Base-by-base conservation (phyloP, 805 yeast species). In the Candida fluviatilis region DNA sequence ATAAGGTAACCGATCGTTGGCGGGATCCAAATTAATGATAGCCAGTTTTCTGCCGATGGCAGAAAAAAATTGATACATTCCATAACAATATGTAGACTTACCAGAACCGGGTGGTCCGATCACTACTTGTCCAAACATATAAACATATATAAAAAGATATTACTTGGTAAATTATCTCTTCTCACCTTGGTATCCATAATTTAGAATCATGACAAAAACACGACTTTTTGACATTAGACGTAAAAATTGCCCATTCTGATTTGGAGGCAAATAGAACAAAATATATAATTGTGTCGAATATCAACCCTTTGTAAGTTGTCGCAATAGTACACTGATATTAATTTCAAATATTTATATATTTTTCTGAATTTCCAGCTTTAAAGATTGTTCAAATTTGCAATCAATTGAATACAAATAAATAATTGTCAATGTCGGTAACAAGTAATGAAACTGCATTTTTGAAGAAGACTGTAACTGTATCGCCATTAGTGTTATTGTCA, bases 91-190 rank as follows among this genome's bases (percentile, higher is more conserved):
- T 0, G 99, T 95, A 0, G 96, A 86, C 55, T 93, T 93, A 1
- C 99, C 99, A 0, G 95, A 76, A 1, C 99, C 99, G 0, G 99
- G 99, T 0, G 99, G 98, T 0, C 99, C 99, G 27, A 93, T 88
- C 7, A 91, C 90, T 7, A 93, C 77, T 62, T 93, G 96, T 3
- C 95, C 96, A 60, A 85, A 85, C 74, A 69, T 69, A 11, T 13
- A 12, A 10, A 6, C 24, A 10, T 14, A n/a, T n/a, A n/a, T n/a
- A n/a, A 30, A 6, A 35, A 31, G 23, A 5, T 38, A 17, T 37
- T n/a, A 17, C 29, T 30, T 36, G 19, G 34, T 18, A 14, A 18
- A 46, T 46, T 48, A 42, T 49, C 16, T 1, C n/a, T 23, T 33
- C 27, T 18, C 16, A 26, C 36, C 19, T 27, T n/a, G n/a, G n/a